Percentiles rank a stretch among this genome's conserved stretches.
These are phyloP conservation scores for Eucalyptus lansdowneana DNA, from an alignment of 345 rosid species.

Conservation along the genomic window DNA sequence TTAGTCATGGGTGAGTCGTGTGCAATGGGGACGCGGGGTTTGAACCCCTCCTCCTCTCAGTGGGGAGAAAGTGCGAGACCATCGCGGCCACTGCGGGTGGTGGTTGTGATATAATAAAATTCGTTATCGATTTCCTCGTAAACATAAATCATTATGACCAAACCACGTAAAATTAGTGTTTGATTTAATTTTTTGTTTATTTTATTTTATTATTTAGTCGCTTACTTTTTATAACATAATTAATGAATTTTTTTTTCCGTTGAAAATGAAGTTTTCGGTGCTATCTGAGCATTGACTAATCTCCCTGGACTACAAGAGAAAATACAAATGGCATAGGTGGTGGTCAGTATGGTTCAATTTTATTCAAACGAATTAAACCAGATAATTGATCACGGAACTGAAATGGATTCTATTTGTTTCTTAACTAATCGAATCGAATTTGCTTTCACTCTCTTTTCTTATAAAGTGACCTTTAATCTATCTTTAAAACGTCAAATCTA, in stretches of 20 bases:
- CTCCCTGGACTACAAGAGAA: neutral
- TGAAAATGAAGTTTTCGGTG: neutral
- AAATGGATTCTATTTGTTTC: neutral
- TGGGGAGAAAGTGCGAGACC: too few relatives aligned
- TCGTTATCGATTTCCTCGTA: accelerated
- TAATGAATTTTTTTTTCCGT: neutral
- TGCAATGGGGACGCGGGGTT: too few relatives aligned
- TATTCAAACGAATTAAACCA: neutral
- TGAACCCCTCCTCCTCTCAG: too few relatives aligned
- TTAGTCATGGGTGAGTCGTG: too few relatives aligned
- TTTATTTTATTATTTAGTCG: too few relatives aligned
- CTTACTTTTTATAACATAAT: neutral
- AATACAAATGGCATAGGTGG: neutral
- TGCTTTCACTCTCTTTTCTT: neutral
- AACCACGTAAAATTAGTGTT: accelerated
- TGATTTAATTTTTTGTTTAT: too few relatives aligned
- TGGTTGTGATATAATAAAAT: too few relatives aligned
- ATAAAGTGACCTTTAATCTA: neutral
- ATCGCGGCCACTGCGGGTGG: accelerated
- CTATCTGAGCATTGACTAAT: neutral
- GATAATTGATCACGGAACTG: neutral
- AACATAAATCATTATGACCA: too few relatives aligned
- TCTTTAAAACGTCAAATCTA: neutral
- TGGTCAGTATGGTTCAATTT: neutral
- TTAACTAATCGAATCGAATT: neutral